Conservation (phyloP, 345 rosid species). For the Capsella bursapastoris region DNA sequence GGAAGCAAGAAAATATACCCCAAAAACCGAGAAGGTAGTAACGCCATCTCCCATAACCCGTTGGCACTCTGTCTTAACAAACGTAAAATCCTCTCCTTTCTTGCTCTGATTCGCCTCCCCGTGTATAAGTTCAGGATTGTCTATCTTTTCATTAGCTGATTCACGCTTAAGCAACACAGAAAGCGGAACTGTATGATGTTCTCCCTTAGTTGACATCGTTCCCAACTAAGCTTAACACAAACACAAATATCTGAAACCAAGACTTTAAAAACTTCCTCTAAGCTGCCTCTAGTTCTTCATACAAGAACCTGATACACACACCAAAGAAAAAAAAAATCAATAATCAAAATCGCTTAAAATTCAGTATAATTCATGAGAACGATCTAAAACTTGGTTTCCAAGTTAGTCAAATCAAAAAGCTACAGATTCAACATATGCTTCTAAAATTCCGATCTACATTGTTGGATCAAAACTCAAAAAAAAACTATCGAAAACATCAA, state of each 20-base stretch:
- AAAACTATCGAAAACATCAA: slow-evolving; percentile 28
- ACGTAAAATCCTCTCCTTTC: slow-evolving; percentile 92
- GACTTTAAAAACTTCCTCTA: slow-evolving; percentile 9
- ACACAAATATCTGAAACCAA: slow-evolving; percentile 7
- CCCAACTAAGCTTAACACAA: neutral
- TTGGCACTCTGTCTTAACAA: slow-evolving; percentile 82
- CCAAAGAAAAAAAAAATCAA: neutral
- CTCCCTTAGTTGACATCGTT: slow-evolving; percentile 63
- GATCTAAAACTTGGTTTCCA: slow-evolving; percentile 38
- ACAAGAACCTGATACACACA: slow-evolving; percentile 29
- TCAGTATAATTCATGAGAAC: neutral
- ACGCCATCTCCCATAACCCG: slow-evolving; percentile 83
- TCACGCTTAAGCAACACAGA: slow-evolving; percentile 88
- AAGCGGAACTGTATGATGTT: slow-evolving; percentile 88
- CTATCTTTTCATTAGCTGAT: slow-evolving; percentile 78
- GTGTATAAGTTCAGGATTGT: slow-evolving; percentile 72
- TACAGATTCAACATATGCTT: neutral
- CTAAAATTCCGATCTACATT: slow-evolving; percentile 30
- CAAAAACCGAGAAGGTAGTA: slow-evolving; percentile 78
- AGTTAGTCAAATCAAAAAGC: slow-evolving; percentile 10
- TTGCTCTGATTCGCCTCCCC: slow-evolving; percentile 93
- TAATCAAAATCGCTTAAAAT: neutral
- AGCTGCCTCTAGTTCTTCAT: slow-evolving; percentile 38
- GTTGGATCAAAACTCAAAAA: slow-evolving; percentile 5
- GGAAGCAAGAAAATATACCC: slow-evolving; percentile 53